Evolutionary conservation across 1,139 yeast species (phyloP).

Genomic region (Geotrichum phurueaensis): DNA sequence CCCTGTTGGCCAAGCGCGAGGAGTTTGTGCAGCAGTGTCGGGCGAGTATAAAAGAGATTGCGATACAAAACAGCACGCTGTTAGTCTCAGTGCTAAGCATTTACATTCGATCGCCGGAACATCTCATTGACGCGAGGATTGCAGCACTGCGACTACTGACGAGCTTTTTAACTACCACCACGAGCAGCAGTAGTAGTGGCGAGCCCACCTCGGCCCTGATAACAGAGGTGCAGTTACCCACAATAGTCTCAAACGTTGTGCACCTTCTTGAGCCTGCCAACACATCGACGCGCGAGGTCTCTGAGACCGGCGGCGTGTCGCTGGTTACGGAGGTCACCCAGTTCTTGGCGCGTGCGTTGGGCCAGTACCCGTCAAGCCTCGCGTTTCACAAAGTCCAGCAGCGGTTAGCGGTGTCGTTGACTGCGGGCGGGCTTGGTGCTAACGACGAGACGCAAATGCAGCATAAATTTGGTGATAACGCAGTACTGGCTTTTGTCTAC

Average conservation of each 20-base stretch:
- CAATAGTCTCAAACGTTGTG: conserved; percentile 25
- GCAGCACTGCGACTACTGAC: conserved; percentile 25
- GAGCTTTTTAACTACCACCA: conserved; percentile 17
- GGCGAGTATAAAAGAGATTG: conserved; percentile 25
- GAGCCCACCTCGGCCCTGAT: conserved; percentile 6
- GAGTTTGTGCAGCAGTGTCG: conserved; percentile 18
- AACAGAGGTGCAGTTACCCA: conserved; percentile 22
- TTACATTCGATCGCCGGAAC: conserved; percentile 21
- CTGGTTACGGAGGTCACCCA: conserved; percentile 26
- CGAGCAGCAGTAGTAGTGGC: not conserved
- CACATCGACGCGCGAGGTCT: conserved; percentile 20
- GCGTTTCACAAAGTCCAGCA: conserved; percentile 29
- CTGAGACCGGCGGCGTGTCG: conserved; percentile 23
- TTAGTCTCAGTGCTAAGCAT: conserved; percentile 25
- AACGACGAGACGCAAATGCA: not conserved
- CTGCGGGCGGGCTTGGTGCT: conserved; percentile 6
- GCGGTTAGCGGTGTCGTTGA: conserved; percentile 25
- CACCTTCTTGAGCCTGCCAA: conserved; percentile 26
- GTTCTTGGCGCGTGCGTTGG: conserved; percentile 23
- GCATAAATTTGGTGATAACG: not conserved
- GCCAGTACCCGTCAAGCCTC: conserved; percentile 22
- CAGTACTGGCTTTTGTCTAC: conserved; percentile 25
- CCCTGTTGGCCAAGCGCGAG: conserved; percentile 1
- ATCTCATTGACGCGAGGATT: conserved; percentile 22
- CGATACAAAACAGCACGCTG: conserved; percentile 24